Percentiles rank a stretch among this genome's conserved stretches.
Conservation (phyloP, 1,284 basidiomycete genomes). For the Fomitopsis pinicola region DNA sequence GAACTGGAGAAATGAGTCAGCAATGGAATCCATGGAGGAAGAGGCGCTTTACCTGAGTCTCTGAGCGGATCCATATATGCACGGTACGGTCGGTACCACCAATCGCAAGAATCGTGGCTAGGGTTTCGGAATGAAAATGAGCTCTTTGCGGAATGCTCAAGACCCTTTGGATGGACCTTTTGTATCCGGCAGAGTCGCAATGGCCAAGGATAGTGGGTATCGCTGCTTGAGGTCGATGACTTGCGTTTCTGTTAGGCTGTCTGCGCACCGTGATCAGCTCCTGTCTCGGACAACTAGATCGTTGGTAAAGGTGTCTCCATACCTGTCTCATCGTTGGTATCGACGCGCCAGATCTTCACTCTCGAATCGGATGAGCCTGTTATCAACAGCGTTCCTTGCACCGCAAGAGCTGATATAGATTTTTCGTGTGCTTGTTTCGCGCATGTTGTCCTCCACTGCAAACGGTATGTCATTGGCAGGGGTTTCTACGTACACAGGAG, state of each 20-base stretch:
- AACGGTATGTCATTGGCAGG: constrained; percentile 13
- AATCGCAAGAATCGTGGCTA: constrained; percentile 74
- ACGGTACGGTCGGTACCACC: constrained; percentile 75
- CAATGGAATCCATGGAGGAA: not conserved
- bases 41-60: constrained; percentile 39
- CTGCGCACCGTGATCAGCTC: constrained; percentile 20
- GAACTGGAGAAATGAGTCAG: constrained; percentile 39
- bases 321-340: constrained; percentile 30
- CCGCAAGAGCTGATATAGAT: constrained; percentile 63
- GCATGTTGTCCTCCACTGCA: constrained; percentile 50
- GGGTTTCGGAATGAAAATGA: not conserved
- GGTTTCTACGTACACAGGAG: constrained; percentile 13
- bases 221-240: constrained; percentile 61
- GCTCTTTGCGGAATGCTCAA: not conserved
- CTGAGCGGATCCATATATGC: constrained; percentile 69
- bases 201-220: constrained; percentile 71
- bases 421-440: constrained; percentile 58
- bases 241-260: constrained; percentile 49
- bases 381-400: constrained; percentile 44
- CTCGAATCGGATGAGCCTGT: constrained; percentile 80
- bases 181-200: constrained; percentile 62
- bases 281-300: not conserved
- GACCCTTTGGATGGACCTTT: constrained; percentile 41
- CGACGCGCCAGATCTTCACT: constrained; percentile 67
- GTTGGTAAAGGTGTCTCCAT: constrained; percentile 3